Percentiles rank a stretch among this genome's conserved stretches.
Conservation (phyloP, 2,329 filamentous ascomycete genomes). For the Fusarium longipes region DNA sequence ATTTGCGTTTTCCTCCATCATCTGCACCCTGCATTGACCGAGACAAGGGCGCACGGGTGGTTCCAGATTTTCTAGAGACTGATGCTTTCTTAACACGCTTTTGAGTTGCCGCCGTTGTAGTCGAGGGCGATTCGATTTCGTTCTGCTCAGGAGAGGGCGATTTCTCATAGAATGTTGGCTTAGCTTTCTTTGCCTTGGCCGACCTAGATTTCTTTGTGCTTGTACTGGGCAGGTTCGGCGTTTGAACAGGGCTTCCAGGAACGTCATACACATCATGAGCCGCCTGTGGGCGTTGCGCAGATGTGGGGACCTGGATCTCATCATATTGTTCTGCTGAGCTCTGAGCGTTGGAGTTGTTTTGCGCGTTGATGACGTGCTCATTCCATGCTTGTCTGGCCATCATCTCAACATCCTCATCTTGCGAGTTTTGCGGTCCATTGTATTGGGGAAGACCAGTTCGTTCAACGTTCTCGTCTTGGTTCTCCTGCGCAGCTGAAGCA, state of each 20-base stretch:
- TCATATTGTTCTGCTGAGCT: slow-evolving; percentile 16
- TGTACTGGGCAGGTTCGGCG: slow-evolving; percentile 38
- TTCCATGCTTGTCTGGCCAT: slow-evolving; percentile 52
- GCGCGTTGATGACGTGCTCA: slow-evolving; percentile 50
- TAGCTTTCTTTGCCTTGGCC: slow-evolving; percentile 60
- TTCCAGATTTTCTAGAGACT: slow-evolving; percentile 42
- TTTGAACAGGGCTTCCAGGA: slow-evolving; percentile 39
- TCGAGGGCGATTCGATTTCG: slow-evolving; percentile 47
- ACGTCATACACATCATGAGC: slow-evolving; percentile 43
- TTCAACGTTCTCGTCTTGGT: slow-evolving; percentile 10
- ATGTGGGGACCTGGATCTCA: slow-evolving; percentile 32
- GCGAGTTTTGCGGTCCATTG: slow-evolving; percentile 15
- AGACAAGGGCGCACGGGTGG: slow-evolving; percentile 24
- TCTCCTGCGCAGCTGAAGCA: slow-evolving; percentile 12
- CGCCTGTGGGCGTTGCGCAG: slow-evolving; percentile 30
- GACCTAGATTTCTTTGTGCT: slow-evolving; percentile 48
- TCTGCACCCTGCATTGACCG: slow-evolving; percentile 42
- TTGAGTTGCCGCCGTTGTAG: slow-evolving; percentile 48
- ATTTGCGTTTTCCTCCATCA: slow-evolving; percentile 38
- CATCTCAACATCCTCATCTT: slow-evolving; percentile 45
- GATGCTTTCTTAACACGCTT: slow-evolving; percentile 47
- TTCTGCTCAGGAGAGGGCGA: slow-evolving; percentile 40
- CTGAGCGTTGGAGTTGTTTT: slow-evolving; percentile 38
- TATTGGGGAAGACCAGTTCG: slow-evolving; percentile 13
- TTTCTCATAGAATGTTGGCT: slow-evolving; percentile 59